Evolutionary conservation across 2,329 filamentous ascomycete genomes (phyloP).

Genomic region (Orbilia javanica): DNA sequence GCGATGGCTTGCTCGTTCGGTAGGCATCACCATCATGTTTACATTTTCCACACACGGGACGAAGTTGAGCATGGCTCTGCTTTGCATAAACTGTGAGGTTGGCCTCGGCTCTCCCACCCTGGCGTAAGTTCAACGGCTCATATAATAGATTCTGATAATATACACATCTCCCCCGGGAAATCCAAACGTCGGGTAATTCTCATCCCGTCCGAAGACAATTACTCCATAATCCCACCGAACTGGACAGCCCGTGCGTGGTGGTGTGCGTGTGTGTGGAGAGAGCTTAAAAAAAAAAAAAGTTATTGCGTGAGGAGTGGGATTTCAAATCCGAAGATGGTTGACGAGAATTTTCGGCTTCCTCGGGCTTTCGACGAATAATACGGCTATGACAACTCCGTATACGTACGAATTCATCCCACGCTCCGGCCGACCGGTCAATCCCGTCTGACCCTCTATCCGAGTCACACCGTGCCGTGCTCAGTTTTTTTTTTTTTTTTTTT

Average conservation of each 20-base stretch:
- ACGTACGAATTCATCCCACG: conserved; percentile 43
- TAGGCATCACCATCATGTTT: conserved; percentile 19
- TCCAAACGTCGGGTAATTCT: conserved; percentile 55
- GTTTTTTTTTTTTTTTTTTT: neutral
- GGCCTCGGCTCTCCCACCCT: conserved; percentile 22
- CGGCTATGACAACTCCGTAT: conserved; percentile 11
- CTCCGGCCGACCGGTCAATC: conserved; percentile 43
- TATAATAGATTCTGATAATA: conserved; percentile 50
- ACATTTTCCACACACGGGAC: conserved; percentile 7
- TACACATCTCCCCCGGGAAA: conserved; percentile 32
- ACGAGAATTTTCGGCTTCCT: conserved; percentile 40
- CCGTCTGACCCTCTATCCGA: conserved; percentile 52
- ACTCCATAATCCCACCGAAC: conserved; percentile 51
- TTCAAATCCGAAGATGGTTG: conserved; percentile 27
- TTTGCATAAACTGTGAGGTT: conserved; percentile 33
- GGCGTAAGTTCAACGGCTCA: conserved; percentile 10
- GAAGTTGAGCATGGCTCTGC: conserved; percentile 12
- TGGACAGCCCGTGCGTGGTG: conserved; percentile 36
- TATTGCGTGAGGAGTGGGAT: conserved; percentile 6
- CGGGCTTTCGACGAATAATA: conserved; percentile 40
- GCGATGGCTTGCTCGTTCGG: conserved; percentile 5
- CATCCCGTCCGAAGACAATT: conserved; percentile 53
- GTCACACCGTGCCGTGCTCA: conserved; percentile 41
- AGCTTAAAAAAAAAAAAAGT: conserved; percentile 9
- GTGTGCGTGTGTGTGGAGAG: conserved; percentile 13